Percentiles rank a stretch among this genome's conserved stretches.
These are phyloP conservation scores for Priceomyces fermenticarens DNA, from an alignment of 805 yeast species.

Conservation along the genomic window DNA sequence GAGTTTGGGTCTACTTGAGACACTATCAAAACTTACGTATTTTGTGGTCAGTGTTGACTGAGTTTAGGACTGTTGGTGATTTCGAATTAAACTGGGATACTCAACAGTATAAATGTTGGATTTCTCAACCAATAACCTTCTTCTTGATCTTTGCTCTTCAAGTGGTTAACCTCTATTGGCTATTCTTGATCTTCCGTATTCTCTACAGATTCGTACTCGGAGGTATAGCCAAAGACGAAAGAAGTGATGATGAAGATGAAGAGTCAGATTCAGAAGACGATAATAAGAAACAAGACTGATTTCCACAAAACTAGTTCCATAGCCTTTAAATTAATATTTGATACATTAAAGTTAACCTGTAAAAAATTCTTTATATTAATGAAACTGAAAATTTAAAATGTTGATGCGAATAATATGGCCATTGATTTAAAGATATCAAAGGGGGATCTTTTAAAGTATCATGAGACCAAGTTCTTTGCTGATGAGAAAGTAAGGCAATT, in stretches of 20 bases:
- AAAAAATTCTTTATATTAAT: neutral
- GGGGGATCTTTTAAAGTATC: slow-evolving; percentile 16
- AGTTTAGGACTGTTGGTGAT: slow-evolving; percentile 82
- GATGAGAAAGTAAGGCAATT: slow-evolving; percentile 2
- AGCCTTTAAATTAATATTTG: neutral
- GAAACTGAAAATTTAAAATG: neutral
- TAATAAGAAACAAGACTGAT: slow-evolving; percentile 1
- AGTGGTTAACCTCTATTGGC: slow-evolving; percentile 85
- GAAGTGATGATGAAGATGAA: slow-evolving; percentile 83
- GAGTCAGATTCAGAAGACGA: slow-evolving; percentile 14
- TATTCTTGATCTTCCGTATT: slow-evolving; percentile 75
- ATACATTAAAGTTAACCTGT: neutral
- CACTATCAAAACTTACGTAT: slow-evolving; percentile 81
- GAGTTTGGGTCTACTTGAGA: slow-evolving; percentile 83
- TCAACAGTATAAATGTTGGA: slow-evolving; percentile 95
- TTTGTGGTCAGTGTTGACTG: slow-evolving; percentile 81
- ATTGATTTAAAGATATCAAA: slow-evolving; percentile 7
- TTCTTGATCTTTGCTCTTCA: slow-evolving; percentile 75
- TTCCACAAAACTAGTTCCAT: neutral
- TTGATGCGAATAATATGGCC: neutral
- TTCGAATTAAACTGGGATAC: slow-evolving; percentile 78
- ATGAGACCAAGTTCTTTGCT: slow-evolving; percentile 7
- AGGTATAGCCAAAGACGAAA: slow-evolving; percentile 70
- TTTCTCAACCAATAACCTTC: slow-evolving; percentile 89
- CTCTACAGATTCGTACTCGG: slow-evolving; percentile 59